Conservation (phyloP, 129 eudicot genomes). For the Centaurea solstitialis region DNA sequence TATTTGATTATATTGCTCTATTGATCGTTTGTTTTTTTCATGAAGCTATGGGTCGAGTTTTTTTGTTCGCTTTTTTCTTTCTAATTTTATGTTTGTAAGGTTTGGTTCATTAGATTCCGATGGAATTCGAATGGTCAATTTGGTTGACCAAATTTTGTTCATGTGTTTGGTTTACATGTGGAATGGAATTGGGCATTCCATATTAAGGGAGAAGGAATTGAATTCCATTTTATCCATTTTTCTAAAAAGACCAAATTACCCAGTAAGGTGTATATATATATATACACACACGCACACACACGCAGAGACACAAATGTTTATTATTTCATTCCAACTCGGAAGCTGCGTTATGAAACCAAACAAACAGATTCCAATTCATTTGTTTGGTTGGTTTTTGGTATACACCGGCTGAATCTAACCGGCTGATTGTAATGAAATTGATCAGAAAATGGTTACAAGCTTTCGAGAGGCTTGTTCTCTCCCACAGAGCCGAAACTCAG, state of each 20-base stretch:
- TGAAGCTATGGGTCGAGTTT: background rate
- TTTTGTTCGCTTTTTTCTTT: background rate
- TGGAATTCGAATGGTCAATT: background rate
- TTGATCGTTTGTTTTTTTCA: background rate
- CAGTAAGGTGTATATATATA: background rate
- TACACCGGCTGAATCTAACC: no score
- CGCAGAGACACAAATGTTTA: no score
- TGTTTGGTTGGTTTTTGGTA: no score
- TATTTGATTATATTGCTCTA: background rate
- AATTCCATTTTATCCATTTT: background rate
- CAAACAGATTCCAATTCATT: background rate
- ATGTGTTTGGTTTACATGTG: background rate
- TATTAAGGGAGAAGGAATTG: background rate
- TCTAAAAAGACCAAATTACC: background rate
- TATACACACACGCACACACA: no score
- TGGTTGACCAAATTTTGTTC: background rate
- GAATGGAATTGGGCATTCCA: background rate
- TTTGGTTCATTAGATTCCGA: background rate
- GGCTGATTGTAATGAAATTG: no score
- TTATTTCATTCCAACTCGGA: background rate
- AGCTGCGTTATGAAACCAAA: background rate
- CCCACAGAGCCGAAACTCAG: no score
- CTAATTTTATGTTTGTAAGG: background rate
- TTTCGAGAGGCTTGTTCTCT: no score
- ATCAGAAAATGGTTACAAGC: no score